Percentiles rank a stretch among this genome's conserved stretches.
Evolutionary conservation across 2,329 filamentous ascomycete genomes (phyloP).

Genomic region (Verticillium klebahnii): DNA sequence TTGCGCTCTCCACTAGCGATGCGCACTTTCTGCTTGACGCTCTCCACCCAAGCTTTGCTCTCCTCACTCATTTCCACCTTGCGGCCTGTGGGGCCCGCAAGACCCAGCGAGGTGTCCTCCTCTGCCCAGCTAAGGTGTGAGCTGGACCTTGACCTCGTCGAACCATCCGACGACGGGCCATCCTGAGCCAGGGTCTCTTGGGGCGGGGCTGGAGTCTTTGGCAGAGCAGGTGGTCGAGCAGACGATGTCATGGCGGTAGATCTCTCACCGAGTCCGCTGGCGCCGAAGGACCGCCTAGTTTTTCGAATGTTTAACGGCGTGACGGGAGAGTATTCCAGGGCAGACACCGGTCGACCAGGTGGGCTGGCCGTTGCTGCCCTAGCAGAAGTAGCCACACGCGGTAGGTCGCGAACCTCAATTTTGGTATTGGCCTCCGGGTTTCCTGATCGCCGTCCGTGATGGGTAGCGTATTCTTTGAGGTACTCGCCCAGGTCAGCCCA

Average conservation of each 20-base stretch:
- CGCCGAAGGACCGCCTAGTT: constrained; percentile 41
- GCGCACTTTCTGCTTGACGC: constrained; percentile 74
- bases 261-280: constrained; percentile 16
- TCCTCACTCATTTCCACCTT: constrained; percentile 65
- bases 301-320: constrained; percentile 52
- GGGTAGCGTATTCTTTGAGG: constrained; percentile 84
- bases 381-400: constrained; percentile 17
- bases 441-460: constrained; percentile 72
- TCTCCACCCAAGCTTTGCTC: constrained; percentile 76
- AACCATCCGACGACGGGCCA: constrained; percentile 36
- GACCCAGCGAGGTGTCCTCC: constrained; percentile 58
- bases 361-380: constrained; percentile 25
- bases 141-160: constrained; percentile 44
- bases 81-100: constrained; percentile 65
- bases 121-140: constrained; percentile 54
- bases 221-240: constrained; percentile 17
- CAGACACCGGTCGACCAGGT: constrained; percentile 27
- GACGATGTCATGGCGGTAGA: constrained; percentile 19
- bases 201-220: constrained; percentile 39
- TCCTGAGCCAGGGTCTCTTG: constrained; percentile 27
- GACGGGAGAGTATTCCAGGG: constrained; percentile 33
- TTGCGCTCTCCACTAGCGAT: constrained; percentile 59
- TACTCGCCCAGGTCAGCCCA: constrained; percentile 97
- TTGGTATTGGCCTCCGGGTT: constrained; percentile 38
- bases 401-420: constrained; percentile 54